Evolutionary conservation across 2,329 filamentous ascomycete species (phyloP), one percentile per base, ranked within the genome.

Genomic region (Penicillium carneum): DNA sequence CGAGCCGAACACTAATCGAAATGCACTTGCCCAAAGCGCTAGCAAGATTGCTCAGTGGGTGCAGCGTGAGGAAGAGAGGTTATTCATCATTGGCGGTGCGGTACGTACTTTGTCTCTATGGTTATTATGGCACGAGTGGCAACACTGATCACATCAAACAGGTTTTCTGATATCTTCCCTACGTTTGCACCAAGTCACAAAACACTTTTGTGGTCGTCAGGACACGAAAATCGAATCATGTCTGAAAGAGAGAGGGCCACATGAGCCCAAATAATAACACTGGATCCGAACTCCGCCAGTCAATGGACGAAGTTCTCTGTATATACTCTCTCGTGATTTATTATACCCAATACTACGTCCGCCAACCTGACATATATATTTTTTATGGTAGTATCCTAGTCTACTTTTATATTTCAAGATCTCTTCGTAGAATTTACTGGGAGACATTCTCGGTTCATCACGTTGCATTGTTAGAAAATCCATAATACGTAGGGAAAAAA

Each of bases 11-110:
- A 84, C 84, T 26, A 82, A 82, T 53, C 77, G 87, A 43, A 84
- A 84, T 57, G 86, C 88, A 11, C 83, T 99, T 71, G 91, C 92
- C 10, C 90, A 94, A 75, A 92, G 90, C 11, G 94, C 93, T 36
- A 96, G 95, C 74, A 89, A 90, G 78, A 87, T 99, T 51, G 88
- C 96, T 6, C 91, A 95, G 73, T 99, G 94, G 93, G 90, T 94
- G 1, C 89, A 91, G 73, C 85, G 88, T 67, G 95, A 99, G 78
- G 94, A 98, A 77, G 93, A 98, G 78, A 84, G 95, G 59, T 82
- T 98, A 6, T 99, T 99, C 74, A 97, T 99, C 62, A 95, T 99
- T 73, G 95, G 95, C 1, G 96, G 95, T n/a, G 95, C 93, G 45
- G 94, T 98, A 69, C 64, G 78, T 74, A 45, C 33, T 46, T 43